Conservation (phyloP, 2,329 filamentous ascomycete genomes). For the Aspergillus ochraceus region DNA sequence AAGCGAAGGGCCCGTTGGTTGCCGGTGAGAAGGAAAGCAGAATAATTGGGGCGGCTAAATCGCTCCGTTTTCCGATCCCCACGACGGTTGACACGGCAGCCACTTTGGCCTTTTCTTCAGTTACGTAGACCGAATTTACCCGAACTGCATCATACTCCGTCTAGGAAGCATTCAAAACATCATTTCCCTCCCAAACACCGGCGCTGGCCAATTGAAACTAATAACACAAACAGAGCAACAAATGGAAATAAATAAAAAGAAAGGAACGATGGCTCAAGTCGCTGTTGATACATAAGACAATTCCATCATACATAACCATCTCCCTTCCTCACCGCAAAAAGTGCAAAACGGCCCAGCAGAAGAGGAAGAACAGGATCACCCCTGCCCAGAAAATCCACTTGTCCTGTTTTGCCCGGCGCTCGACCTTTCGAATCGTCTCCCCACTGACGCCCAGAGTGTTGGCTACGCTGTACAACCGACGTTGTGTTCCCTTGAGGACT, state of each 20-base stretch:
- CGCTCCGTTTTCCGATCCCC: conserved; percentile 24
- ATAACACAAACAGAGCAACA: background rate
- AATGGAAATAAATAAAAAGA: background rate
- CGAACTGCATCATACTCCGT: too few species aligned
- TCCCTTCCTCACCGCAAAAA: conserved; percentile 64
- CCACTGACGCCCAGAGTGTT: conserved; percentile 92
- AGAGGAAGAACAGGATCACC: conserved; percentile 80
- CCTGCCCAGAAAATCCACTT: conserved; percentile 97
- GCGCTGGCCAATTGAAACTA: background rate
- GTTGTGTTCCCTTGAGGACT: conserved; percentile 92
- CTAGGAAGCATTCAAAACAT: too few species aligned
- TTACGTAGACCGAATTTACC: too few species aligned
- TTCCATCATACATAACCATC: background rate
- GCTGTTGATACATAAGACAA: conserved; percentile 1
- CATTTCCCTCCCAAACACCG: background rate
- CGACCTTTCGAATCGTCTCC: conserved; percentile 96
- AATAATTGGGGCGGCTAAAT: conserved; percentile 17
- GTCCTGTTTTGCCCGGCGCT: conserved; percentile 86
- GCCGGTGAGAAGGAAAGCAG: conserved; percentile 22
- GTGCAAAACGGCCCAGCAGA: conserved; percentile 89
- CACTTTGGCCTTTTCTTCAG: background rate
- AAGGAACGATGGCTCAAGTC: background rate
- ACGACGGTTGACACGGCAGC: conserved; percentile 3
- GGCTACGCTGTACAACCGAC: conserved; percentile 83
- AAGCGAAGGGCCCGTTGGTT: conserved; percentile 19